These are phyloP conservation scores for Gynandropsis gynandra DNA, from an alignment of 345 rosid genomes.

Conservation along the genomic window DNA sequence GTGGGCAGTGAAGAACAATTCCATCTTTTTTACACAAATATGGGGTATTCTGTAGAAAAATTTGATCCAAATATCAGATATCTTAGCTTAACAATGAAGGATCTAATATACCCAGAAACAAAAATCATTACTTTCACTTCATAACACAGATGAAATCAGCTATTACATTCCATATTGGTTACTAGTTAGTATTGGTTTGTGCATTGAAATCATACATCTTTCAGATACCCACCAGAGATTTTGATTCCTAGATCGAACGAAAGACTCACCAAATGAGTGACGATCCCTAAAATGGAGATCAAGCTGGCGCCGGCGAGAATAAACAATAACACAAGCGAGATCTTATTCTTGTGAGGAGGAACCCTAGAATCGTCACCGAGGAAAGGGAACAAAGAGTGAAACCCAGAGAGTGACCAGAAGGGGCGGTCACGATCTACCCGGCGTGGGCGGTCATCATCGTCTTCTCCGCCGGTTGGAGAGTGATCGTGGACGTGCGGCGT, in stretches of 20 bases:
- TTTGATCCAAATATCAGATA: background rate
- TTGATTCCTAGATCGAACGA: slow-evolving; percentile 19
- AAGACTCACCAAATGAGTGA: slow-evolving; percentile 55
- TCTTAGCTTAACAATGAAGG: slow-evolving; percentile 9
- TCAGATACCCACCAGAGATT: background rate
- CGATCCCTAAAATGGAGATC: slow-evolving; percentile 63
- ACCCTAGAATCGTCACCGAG: slow-evolving; percentile 73
- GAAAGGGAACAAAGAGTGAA: slow-evolving; percentile 37
- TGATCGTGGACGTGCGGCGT: slow-evolving; percentile 71
- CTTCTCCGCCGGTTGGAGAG: slow-evolving; percentile 29
- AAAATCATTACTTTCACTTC: background rate
- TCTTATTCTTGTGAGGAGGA: slow-evolving; percentile 50
- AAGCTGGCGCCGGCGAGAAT: slow-evolving; percentile 45
- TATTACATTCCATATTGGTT: slow-evolving; percentile 7
- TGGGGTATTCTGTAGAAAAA: slow-evolving; percentile 55
- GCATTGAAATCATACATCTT: background rate
- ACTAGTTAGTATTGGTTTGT: background rate
- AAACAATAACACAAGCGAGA: slow-evolving; percentile 44
- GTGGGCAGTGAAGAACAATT: slow-evolving; percentile 87
- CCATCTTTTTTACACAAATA: slow-evolving; percentile 96
- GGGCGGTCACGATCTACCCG: slow-evolving; percentile 85
- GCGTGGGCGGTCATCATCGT: slow-evolving; percentile 52
- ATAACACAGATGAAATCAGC: background rate
- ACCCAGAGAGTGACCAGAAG: slow-evolving; percentile 40
- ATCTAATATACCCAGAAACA: background rate